Conservation (phyloP, 371 early-diverging fungal genomes). For the Mortierella sp. region DNA sequence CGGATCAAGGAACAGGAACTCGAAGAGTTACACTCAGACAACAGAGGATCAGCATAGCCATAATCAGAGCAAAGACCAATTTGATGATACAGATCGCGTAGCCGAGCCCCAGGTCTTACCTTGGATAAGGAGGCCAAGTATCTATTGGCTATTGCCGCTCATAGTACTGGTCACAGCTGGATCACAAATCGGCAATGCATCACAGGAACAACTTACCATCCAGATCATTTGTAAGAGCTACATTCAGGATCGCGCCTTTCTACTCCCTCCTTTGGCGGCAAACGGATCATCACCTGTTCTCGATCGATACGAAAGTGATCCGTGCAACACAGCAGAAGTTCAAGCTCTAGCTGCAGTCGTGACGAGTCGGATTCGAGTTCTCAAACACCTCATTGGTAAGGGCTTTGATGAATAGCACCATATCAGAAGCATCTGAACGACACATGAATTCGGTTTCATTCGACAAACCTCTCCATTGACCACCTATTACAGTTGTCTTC, state of each 20-base stretch:
- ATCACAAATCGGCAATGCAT: conserved; percentile 18
- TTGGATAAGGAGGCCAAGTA: conserved; percentile 36
- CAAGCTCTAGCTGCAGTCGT: conserved; percentile 26
- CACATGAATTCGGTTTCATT: neutral
- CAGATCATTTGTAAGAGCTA: conserved; percentile 36
- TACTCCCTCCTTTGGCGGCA: too few relatives aligned
- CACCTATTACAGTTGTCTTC: conserved; percentile 24
- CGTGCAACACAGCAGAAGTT: conserved; percentile 20
- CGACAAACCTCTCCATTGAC: neutral
- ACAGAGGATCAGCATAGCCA: neutral
- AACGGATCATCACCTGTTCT: neutral
- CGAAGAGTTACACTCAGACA: neutral
- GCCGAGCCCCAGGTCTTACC: conserved; percentile 23
- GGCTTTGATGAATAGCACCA: neutral
- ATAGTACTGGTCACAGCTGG: conserved; percentile 19
- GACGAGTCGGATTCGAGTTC: conserved; percentile 21
- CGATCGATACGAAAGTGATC: neutral
- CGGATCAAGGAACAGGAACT: neutral
- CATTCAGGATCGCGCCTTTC: neutral
- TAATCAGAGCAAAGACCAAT: neutral
- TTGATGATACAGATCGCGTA: conserved; percentile 23
- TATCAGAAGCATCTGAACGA: neutral
- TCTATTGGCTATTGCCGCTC: conserved; percentile 39
- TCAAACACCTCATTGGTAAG: conserved; percentile 40
- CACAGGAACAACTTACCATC: conserved; percentile 34